Base-by-base conservation (phyloP, 208 protist species). In the Vickermania spadyakhi region DNA sequence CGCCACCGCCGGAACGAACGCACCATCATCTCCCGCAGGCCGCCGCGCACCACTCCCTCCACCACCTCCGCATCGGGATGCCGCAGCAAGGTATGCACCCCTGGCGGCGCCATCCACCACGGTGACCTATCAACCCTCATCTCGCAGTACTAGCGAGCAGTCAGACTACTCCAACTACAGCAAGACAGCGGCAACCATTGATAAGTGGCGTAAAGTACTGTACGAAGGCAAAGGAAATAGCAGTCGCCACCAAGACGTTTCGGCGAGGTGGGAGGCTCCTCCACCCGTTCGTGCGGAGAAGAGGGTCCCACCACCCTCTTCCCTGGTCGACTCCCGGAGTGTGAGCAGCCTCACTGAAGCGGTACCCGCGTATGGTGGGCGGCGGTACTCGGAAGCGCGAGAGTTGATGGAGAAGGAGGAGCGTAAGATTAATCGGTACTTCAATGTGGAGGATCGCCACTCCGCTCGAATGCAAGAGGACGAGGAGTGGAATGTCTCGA, bases 371-470 rank as follows among this genome's bases (percentile, higher is more conserved):
- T n/a, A n/a, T n/a, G 36, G 18, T 18, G 36, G 36, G 36, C 36
- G 36, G 11, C 36, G 36, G 36, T 45, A 45, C 36, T n/a, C 36
- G 11, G 18, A 7, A 7, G 36, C 36, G 11, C 7, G 18, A 18
- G 52, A 21, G 13, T 28, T 56, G 52, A 56, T 56, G 52, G 52
- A 56, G 52, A 5, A n/a, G 11, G 52, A 56, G 52, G 52, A 28
- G 52, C n/a, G 25, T 11, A 56, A 28, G 52, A 22, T 56, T 56
- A 7, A 21, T 21, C 7, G 11, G 22, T 56, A 56, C 52, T 56
- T 56, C 25, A 22, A 56, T n/a, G 14, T 18, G 14, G 41, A 50
- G 14, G 41, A 50, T n/a, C n/a, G 22, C 52, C 7, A 56, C 52
- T 28, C 52, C 36, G 36, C 36, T 18, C 36, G 36, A 7, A n/a